Conservation (phyloP, 176 grass and related monocot genomes). For the sorghum (Sorghum bicolor) region Sorghum_bicolor_NCBIv3 NC_012875.2:59216001-59216500, state of each 20-base stretch:
- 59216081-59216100: constrained; percentile 64
- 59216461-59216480: neutral
- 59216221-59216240: constrained; percentile 30
- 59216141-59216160: neutral
- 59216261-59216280: constrained; percentile 64
- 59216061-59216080: constrained; percentile 93
- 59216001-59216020: constrained; percentile 92
- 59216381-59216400: constrained; percentile 98
- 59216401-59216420: constrained; percentile 61
- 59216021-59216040: constrained; percentile 81
- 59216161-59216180: neutral
- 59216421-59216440: constrained; percentile 86
- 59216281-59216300: constrained; percentile 56
- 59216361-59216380: constrained; percentile 76
- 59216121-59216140: neutral
- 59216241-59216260: constrained; percentile 70
- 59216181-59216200: neutral
- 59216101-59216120: constrained; percentile 60
- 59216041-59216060: constrained; percentile 60
- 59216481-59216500: neutral
- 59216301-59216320: constrained; percentile 59
- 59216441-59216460: constrained; percentile 85
- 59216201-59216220: neutral
- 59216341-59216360: constrained; percentile 57
- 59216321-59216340: constrained; percentile 94